Conservation (phyloP, 139 green algal genomes). For the Micromonas pusilla region DNA sequence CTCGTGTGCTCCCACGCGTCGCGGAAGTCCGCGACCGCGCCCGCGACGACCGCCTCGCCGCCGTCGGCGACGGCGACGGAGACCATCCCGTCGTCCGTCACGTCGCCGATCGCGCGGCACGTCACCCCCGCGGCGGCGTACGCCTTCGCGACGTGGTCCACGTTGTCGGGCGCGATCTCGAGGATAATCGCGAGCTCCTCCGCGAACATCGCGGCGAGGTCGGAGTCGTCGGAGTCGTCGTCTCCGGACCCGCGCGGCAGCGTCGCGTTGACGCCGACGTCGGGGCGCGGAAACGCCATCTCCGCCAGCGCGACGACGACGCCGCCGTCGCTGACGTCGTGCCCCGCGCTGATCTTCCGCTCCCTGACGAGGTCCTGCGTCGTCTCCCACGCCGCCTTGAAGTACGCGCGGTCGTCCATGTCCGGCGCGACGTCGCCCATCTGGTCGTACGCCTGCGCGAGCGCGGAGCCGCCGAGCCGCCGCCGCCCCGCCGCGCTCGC, state of each 20-base stretch:
- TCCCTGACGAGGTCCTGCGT: conserved; percentile 70
- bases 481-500: conserved; percentile 41
- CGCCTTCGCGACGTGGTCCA: conserved; percentile 47
- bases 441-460: conserved; percentile 76
- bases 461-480: conserved; percentile 78
- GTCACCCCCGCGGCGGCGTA: conserved; percentile 67
- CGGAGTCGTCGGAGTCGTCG: conserved; percentile 28
- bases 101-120: conserved; percentile 56
- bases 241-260: not conserved
- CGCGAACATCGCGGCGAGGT: conserved; percentile 71
- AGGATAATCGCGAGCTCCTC: conserved; percentile 94
- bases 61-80: conserved; percentile 33
- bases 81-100: conserved; percentile 17
- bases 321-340: conserved; percentile 94
- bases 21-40: conserved; percentile 53
- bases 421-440: conserved; percentile 79
- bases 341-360: conserved; percentile 65
- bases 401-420: conserved; percentile 47
- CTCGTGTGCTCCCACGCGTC: conserved; percentile 89
- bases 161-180: conserved; percentile 64
- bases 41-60: conserved; percentile 25
- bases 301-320: conserved; percentile 76
- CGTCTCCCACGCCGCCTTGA: conserved; percentile 71
- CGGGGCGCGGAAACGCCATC: conserved; percentile 90
- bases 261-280: conserved; percentile 32